Percentiles rank a stretch among this genome's conserved stretches.
These are phyloP conservation scores for Firmiana major DNA, from an alignment of 345 rosid genomes.

Conservation along the genomic window DNA sequence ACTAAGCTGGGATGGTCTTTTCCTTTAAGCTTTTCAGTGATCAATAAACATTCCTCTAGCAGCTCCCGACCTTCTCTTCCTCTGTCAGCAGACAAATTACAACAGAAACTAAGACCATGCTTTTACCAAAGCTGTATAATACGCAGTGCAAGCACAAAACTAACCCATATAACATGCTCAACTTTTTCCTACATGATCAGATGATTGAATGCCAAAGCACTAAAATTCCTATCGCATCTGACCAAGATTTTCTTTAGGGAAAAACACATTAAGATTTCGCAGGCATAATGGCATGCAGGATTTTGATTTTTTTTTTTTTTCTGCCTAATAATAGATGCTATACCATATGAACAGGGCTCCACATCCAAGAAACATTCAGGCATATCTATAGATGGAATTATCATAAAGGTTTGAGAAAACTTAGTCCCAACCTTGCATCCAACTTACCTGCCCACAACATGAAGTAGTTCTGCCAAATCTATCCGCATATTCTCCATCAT, in stretches of 20 bases:
- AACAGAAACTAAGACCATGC: background rate
- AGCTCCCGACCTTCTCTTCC: conserved; percentile 78
- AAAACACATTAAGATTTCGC: background rate
- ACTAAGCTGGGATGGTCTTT: conserved; percentile 65
- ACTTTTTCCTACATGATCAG: background rate
- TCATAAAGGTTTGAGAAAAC: background rate
- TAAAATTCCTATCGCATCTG: background rate
- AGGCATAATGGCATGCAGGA: background rate
- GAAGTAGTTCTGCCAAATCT: conserved; percentile 88
- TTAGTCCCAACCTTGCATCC: background rate
- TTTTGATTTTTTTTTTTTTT: background rate
- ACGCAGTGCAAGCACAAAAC: background rate
- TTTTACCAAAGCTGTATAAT: background rate
- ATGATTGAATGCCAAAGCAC: background rate
- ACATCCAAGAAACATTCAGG: background rate
- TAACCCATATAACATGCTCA: background rate
- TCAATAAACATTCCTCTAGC: conserved; percentile 76
- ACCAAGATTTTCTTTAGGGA: background rate
- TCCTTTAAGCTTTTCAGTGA: conserved; percentile 62
- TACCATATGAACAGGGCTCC: background rate
- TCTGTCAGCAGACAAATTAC: conserved; percentile 32
- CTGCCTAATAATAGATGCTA: background rate
- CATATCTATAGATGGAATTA: background rate
- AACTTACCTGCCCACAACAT: conserved; percentile 70
- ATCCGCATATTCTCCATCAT: conserved; percentile 73